Conservation (phyloP, 768 basidiomycete species). For the Tricholoma matsutake region DNA sequence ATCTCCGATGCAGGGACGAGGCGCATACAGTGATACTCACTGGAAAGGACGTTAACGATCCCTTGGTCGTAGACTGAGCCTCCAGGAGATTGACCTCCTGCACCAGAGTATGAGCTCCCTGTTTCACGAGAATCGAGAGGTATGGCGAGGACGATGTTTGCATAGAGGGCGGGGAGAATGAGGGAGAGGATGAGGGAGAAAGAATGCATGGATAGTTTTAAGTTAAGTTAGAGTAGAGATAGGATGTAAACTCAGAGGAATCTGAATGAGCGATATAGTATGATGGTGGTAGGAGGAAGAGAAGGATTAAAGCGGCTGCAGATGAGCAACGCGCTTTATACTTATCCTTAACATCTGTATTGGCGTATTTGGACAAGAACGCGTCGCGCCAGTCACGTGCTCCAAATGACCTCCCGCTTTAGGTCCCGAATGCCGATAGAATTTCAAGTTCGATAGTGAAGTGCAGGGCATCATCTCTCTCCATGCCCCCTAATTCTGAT, state of each 20-base stretch:
- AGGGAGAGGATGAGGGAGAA: constrained; percentile 22
- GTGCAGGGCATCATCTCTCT: neutral
- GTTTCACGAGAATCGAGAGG: constrained; percentile 23
- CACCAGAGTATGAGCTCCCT: constrained; percentile 31
- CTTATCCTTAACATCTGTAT: constrained; percentile 13
- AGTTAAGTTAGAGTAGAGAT: constrained; percentile 14
- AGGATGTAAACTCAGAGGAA: constrained; percentile 9
- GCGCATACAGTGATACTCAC: constrained; percentile 19
- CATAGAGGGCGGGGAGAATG: constrained; percentile 17
- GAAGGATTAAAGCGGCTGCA: constrained; percentile 1
- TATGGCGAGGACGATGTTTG: constrained; percentile 22
- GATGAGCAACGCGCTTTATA: constrained; percentile 13
- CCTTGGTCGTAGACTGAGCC: constrained; percentile 23
- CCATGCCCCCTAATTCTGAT: neutral
- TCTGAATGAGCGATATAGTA: constrained; percentile 11
- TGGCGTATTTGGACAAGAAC: constrained; percentile 19
- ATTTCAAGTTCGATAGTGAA: neutral
- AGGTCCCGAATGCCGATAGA: neutral
- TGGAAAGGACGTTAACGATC: constrained; percentile 23
- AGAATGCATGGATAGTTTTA: constrained; percentile 22
- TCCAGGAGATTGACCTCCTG: constrained; percentile 32
- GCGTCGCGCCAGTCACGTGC: constrained; percentile 20
- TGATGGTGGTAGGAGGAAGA: constrained; percentile 22
- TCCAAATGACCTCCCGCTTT: neutral
- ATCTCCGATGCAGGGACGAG: neutral